Percentiles rank a stretch among this genome's conserved stretches.
These are phyloP conservation scores for Rubia occidens DNA, from an alignment of 305 asterid species.

Conservation along the genomic window DNA sequence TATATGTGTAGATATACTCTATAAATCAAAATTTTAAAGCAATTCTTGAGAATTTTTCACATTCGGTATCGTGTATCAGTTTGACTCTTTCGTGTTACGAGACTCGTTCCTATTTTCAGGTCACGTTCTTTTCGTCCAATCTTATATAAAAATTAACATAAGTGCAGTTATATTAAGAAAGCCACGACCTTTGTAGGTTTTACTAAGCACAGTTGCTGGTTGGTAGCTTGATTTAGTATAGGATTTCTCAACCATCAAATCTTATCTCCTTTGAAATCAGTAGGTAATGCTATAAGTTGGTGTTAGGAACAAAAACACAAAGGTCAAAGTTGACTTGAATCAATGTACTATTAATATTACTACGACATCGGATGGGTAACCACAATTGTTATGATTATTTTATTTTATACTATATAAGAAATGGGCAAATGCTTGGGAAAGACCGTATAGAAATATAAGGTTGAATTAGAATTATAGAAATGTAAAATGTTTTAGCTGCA, in stretches of 20 bases:
- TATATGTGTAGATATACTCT: no score
- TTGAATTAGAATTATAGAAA: no score
- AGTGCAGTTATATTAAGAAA: not conserved
- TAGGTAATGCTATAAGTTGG: not conserved
- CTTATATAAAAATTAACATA: not conserved
- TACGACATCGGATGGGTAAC: not conserved
- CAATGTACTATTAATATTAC: no score
- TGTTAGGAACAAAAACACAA: not conserved
- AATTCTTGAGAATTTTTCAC: no score
- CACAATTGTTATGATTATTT: not conserved
- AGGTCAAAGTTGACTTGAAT: not conserved
- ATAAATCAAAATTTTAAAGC: no score
- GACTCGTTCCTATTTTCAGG: not conserved
- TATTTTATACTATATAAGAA: no score
- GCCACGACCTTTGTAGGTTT: no score
- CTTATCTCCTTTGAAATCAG: not conserved
- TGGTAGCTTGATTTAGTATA: not conserved
- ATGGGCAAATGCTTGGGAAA: no score
- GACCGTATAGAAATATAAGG: no score
- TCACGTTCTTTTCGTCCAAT: not conserved
- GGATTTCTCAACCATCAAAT: not conserved
- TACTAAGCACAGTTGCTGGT: not conserved
- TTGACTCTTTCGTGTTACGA: no score
- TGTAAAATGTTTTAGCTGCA: no score
- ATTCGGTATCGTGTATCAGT: no score